Evolutionary conservation across 2,329 filamentous ascomycete genomes (phyloP), one percentile per base, ranked within the genome.

Genomic region (Alternaria viburni): DNA sequence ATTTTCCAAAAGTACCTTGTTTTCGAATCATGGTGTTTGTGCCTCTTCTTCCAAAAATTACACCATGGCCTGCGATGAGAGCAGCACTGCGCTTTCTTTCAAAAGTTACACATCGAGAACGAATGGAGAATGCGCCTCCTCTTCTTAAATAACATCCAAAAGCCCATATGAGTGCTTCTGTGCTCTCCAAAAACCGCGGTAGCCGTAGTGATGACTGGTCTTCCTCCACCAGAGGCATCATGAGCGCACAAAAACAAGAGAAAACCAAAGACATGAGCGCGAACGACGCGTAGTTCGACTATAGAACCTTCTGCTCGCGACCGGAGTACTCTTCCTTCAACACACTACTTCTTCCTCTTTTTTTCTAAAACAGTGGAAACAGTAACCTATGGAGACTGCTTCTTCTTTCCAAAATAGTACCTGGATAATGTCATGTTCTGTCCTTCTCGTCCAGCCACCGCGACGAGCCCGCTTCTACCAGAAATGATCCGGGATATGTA

Each of bases 41-140:
- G 36, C n/a, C 15, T 41, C 15, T 41, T 17, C n/a, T 41, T 41
- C 32, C n/a, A 41, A 41, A 41, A 41, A 0, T 1, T 5, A 0
- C 4, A 36, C 1, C 1, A 4, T 32, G 13, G 32, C 7, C 4
- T 17, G 15, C 2, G 2, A 41, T 41, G 32, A 10, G 15, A 10
- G 15, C 15, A 41, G 32, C 4, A 10, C 8, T 41, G 2, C 15
- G 32, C 32, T 15, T 41, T 41, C 15, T n/a, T n/a, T 5, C 2
- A 41, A n/a, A 41, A n/a, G 0, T 1, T 3, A 0, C 0, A 10
- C 1, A 3, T 41, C 2, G 32, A 3, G 0, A 0, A 0, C 4
- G 4, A 3, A 41, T 17, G 36, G 36, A 17, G 36, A 41, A 8
- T 41, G 36, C n/a, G 5, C n/a, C n/a, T 41, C 3, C 9, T 41